These are phyloP conservation scores for Penicillium decumbens DNA, from an alignment of 2,329 filamentous ascomycete genomes.

Conservation along the genomic window DNA sequence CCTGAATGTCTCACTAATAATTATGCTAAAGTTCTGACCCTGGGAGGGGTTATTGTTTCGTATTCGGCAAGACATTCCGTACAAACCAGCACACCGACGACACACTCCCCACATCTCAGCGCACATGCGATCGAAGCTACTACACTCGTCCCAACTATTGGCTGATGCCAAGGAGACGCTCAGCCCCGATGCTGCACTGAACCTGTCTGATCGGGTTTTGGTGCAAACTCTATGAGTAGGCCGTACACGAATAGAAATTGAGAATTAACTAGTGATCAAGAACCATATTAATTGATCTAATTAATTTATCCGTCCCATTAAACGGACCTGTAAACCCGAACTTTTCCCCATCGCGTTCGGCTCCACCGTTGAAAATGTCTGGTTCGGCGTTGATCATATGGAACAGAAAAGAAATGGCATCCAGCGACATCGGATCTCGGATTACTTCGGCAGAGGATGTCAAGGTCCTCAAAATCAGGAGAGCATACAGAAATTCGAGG, in stretches of 20 bases:
- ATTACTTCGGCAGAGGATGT: background rate
- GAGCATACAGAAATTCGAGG: background rate
- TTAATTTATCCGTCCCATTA: background rate
- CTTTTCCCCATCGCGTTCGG: background rate
- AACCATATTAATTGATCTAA: background rate
- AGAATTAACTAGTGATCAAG: background rate
- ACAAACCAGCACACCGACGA: conserved; percentile 3
- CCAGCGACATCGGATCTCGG: background rate
- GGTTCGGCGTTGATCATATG: background rate
- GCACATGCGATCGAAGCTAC: conserved; percentile 2
- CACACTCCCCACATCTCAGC: background rate
- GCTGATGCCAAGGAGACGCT: background rate
- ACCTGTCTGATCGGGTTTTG: background rate
- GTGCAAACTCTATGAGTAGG: background rate
- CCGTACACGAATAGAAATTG: background rate
- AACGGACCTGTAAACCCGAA: background rate
- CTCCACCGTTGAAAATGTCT: background rate
- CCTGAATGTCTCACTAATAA: background rate
- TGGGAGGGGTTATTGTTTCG: background rate
- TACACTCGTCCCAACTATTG: background rate
- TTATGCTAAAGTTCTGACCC: background rate
- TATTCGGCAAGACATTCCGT: conserved; percentile 8
- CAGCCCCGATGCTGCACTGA: background rate
- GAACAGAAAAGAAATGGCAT: background rate
- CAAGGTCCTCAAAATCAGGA: background rate